Base-by-base conservation (phyloP, 169 alveolate species). In the Pseudocohnilembus persalinus region DNA sequence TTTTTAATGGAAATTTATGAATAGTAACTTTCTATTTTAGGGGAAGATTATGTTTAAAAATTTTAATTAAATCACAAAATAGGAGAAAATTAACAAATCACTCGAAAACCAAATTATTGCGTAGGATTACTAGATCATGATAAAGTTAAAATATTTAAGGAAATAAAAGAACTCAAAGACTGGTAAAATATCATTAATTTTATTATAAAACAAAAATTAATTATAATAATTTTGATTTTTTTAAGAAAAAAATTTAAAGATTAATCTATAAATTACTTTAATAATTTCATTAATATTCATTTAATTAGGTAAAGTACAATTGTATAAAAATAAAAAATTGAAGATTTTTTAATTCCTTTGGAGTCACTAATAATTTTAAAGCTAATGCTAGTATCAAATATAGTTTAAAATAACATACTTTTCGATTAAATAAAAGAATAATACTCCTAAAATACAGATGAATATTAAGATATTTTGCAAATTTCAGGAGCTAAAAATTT, bases 41-140 rank as follows among this genome's bases (percentile, higher is more conserved):
- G 84, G 4, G 33, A 79, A 49, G 84, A 79, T 63, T 34, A 29
- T 30, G 64, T 34, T 29, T 31, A 79, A 11, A 79, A 79, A 24
- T 79, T 79, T 29, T 74, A 79, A 79, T 28, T 20, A 0, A 29
- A 33, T 28, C 34, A 49, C 68, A 49, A 49, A 49, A 49, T 49
- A 11, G 26, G 68, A 4, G 68, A 49, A 49, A 49, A 49, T 49
- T 11, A 49, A 4, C 68, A 11, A 11, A 11, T 20, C 68, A 49
- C 68, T 4, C 26, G 20, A 4, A 49, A 49, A 49, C 26, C 20
- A 20, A 49, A 49, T 20, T 49, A 49, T 20, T 11, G 26, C 26
- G 68, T 20, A 20, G 68, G 26, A 49, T 20, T 49, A 4, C 68
- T 49, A 4, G 68, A 49, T 20, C 68, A 49, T 20, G 68, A 49